Evolutionary conservation across 768 basidiomycete genomes (phyloP).

Genomic region (Boletus rubropictus): DNA sequence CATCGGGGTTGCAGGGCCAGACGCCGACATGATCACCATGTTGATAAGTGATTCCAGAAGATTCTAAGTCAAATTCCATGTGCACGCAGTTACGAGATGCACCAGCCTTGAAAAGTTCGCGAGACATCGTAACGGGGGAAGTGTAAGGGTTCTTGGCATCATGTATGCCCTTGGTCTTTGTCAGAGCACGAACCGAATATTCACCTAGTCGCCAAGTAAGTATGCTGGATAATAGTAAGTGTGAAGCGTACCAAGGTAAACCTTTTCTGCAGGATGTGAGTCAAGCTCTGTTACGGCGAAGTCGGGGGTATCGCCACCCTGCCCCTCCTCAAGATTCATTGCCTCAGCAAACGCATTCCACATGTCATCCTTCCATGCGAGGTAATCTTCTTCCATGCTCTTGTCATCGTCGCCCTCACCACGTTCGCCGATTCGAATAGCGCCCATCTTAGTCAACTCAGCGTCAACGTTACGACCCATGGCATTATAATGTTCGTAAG

Average conservation of each 20-base stretch:
- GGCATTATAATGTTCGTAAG: constrained; percentile 95
- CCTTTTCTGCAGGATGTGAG: constrained; percentile 74
- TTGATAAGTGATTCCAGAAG: constrained; percentile 96
- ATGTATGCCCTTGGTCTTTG: constrained; percentile 91
- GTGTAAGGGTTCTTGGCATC: constrained; percentile 97
- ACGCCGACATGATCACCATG: constrained; percentile 97
- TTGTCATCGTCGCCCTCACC: constrained; percentile 99
- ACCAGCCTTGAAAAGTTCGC: constrained; percentile 76
- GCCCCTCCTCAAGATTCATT: constrained; percentile 91
- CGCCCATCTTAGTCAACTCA: constrained; percentile 73
- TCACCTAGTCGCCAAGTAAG: constrained; percentile 52
- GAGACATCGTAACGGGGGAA: constrained; percentile 68
- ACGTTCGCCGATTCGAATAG: constrained; percentile 73
- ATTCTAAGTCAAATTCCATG: constrained; percentile 88
- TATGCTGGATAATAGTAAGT: background rate
- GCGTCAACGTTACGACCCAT: constrained; percentile 78
- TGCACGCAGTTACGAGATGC: constrained; percentile 89
- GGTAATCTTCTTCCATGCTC: constrained; percentile 99
- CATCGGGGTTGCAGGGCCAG: constrained; percentile 92
- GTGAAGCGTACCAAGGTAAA: constrained; percentile 74
- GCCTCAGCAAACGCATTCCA: constrained; percentile 83
- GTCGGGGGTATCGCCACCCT: constrained; percentile 91
- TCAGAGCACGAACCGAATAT: constrained; percentile 90
- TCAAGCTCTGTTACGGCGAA: constrained; percentile 85
- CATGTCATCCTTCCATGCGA: constrained; percentile 98